phyloP scores from a whole-genome alignment of 306 rosid species.

The Cucurbita moschata region DNA sequence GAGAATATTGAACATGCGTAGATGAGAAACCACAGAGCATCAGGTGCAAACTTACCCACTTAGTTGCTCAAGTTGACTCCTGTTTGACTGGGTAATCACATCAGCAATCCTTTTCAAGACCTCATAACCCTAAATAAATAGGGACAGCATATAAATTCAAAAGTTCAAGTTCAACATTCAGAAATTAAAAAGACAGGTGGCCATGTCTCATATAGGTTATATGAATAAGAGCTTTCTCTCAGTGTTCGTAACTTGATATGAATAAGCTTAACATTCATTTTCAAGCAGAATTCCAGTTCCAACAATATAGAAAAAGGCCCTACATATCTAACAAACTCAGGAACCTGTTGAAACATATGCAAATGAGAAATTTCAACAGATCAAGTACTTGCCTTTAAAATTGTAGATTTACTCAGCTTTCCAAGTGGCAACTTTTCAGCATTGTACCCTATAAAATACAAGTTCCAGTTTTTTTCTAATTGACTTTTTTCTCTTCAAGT shows the following conservation, averaged over 20 bases:
- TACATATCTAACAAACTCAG: not conserved
- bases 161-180: not conserved
- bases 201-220: not conserved
- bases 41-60: constrained; percentile 53
- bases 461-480: not conserved
- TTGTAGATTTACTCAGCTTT: constrained; percentile 85
- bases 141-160: not conserved
- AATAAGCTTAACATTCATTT: not conserved
- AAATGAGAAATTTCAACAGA: not conserved
- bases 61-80: constrained; percentile 49
- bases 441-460: constrained; percentile 51
- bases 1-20: not conserved
- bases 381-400: constrained; percentile 47
- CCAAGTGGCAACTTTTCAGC: constrained; percentile 94
- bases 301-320: not conserved
- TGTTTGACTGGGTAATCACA: constrained; percentile 42
- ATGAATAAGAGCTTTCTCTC: too few species aligned
- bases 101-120: constrained; percentile 79
- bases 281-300: not conserved
- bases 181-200: not conserved
- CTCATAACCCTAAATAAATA: constrained; percentile 42
- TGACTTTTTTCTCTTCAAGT: not conserved
- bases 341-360: not conserved
- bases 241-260: not conserved
- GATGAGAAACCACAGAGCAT: not conserved